Evolutionary conservation across 2,329 filamentous ascomycete species (phyloP).

Genomic region (Colletotrichum cordylinicola): DNA sequence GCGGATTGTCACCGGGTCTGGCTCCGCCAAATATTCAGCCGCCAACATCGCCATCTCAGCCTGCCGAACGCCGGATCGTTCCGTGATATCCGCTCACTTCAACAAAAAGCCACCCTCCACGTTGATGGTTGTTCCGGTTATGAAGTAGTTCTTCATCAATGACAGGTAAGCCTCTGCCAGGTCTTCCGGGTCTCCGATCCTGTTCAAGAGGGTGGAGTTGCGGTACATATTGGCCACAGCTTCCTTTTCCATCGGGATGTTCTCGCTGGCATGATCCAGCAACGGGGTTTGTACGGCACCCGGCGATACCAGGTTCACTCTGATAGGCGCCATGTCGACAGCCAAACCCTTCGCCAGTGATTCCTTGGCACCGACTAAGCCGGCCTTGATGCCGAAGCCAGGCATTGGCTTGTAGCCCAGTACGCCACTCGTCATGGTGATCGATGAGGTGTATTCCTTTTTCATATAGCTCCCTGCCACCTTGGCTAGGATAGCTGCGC

Average conservation of each 20-base stretch:
- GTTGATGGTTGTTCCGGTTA: conserved; percentile 35
- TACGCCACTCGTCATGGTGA: conserved; percentile 62
- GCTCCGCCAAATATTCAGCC: not conserved
- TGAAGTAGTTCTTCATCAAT: conserved; percentile 45
- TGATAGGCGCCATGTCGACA: conserved; percentile 65
- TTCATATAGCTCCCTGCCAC: conserved; percentile 49
- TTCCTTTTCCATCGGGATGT: not conserved
- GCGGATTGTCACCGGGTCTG: not conserved
- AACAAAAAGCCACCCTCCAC: not conserved
- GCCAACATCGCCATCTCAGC: not conserved
- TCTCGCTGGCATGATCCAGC: conserved; percentile 11
- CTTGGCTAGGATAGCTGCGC: conserved; percentile 58
- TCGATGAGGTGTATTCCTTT: conserved; percentile 45
- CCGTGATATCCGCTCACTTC: not conserved
- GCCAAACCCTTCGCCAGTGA: conserved; percentile 62
- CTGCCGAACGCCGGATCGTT: not conserved
- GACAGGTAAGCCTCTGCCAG: conserved; percentile 49
- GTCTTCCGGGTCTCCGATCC: conserved; percentile 35
- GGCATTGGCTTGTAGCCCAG: conserved; percentile 55
- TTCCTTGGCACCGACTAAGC: conserved; percentile 55
- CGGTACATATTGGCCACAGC: not conserved
- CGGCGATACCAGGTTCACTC: conserved; percentile 67
- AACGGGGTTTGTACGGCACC: conserved; percentile 58
- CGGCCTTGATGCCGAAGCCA: conserved; percentile 54
- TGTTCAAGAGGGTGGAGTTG: not conserved